Evolutionary conservation across 2,329 filamentous ascomycete genomes (phyloP).

Genomic region (Aspergillus brunneoviolaceus): DNA sequence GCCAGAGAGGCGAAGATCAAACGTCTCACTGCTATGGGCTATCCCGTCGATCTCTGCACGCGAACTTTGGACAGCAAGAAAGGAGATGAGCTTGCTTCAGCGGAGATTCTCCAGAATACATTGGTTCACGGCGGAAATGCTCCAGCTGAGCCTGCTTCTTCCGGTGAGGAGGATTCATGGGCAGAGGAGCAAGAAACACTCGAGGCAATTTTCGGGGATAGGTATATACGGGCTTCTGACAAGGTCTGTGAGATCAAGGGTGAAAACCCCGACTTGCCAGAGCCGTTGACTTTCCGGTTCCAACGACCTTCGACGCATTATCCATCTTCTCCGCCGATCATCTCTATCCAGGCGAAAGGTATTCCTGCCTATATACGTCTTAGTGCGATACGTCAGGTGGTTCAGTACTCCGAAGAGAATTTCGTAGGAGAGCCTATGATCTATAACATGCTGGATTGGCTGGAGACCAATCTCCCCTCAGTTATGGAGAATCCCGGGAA

Average conservation of each 20-base stretch:
- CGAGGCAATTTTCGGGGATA: conserved; percentile 80
- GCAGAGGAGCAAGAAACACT: conserved; percentile 80
- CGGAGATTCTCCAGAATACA: conserved; percentile 73
- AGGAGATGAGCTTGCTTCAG: conserved; percentile 73
- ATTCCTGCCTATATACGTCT: conserved; percentile 92
- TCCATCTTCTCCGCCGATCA: conserved; percentile 65
- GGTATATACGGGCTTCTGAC: conserved; percentile 61
- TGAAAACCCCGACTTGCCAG: conserved; percentile 47
- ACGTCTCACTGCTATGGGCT: conserved; percentile 77
- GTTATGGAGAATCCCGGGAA: conserved; percentile 83
- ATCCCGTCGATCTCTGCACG: conserved; percentile 78
- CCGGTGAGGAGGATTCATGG: conserved; percentile 62
- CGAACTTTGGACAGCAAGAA: conserved; percentile 69
- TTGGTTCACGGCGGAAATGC: conserved; percentile 53
- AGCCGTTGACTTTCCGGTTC: conserved; percentile 60
- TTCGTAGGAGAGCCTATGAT: conserved; percentile 85
- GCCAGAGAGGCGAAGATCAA: conserved; percentile 80
- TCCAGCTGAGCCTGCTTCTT: conserved; percentile 15
- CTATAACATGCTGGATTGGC: conserved; percentile 86
- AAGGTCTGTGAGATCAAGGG: conserved; percentile 71
- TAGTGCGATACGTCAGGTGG: conserved; percentile 75
- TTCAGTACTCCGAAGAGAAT: conserved; percentile 68
- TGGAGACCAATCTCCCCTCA: conserved; percentile 78
- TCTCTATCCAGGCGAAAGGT: conserved; percentile 65
- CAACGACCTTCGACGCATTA: conserved; percentile 69